Conservation (phyloP, 2,329 filamentous ascomycete genomes). For the Blumeria hordei region DNA sequence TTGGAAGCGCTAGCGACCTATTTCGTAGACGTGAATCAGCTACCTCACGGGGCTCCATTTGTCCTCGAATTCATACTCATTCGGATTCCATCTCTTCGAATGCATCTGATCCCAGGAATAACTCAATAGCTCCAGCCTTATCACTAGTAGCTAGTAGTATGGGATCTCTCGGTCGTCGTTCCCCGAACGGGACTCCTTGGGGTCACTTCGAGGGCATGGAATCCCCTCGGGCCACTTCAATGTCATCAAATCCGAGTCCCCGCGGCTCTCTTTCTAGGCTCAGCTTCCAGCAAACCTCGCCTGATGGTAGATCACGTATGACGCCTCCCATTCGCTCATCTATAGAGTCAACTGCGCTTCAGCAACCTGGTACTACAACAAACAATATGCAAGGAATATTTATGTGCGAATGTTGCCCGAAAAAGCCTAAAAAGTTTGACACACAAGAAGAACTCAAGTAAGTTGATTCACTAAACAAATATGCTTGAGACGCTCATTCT, state of each 20-base stretch:
- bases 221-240: constrained; percentile 26
- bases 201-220: constrained; percentile 18
- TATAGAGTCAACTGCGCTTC: constrained; percentile 16
- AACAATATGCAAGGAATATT: constrained; percentile 31
- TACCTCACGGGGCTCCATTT: constrained; percentile 25
- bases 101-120: constrained; percentile 34
- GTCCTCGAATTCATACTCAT: constrained; percentile 27
- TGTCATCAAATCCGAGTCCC: constrained; percentile 18
- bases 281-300: constrained; percentile 14
- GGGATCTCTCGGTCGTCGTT: constrained; percentile 33
- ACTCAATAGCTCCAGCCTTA: constrained; percentile 36
- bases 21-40: constrained; percentile 21
- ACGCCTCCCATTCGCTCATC: constrained; percentile 20
- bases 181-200: constrained; percentile 32
- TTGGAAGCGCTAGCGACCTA: constrained; percentile 15
- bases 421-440: constrained; percentile 92
- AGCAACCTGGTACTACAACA: constrained; percentile 20
- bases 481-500: constrained; percentile 8
- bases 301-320: constrained; percentile 18
- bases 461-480: constrained; percentile 14
- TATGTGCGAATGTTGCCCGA: constrained; percentile 87
- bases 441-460: constrained; percentile 65
- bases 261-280: constrained; percentile 15
- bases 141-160: constrained; percentile 37
- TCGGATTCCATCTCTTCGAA: constrained; percentile 40